Base-by-base conservation (phyloP, 2,329 filamentous ascomycete species). In the Penicillium sp. region DNA sequence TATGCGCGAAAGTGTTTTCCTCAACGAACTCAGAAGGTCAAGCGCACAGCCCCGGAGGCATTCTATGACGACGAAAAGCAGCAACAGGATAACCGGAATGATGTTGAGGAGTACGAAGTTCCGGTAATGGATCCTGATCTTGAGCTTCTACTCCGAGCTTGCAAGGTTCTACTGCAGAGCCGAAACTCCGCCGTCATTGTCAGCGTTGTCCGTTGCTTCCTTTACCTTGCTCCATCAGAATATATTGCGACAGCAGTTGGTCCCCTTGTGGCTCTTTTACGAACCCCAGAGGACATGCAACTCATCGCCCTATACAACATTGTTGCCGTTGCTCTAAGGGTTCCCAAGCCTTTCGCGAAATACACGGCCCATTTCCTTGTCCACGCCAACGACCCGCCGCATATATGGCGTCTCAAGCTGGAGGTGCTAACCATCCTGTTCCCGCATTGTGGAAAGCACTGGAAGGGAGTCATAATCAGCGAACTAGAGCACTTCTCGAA, bases 401-500 rank as follows among this genome's bases (percentile, higher is more conserved):
- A 90, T 21, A 89, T 96, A 21, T 96, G 92, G 90, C 88, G 89
- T 61, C 82, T 97, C 40, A 99, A 99, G 75, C 82, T 99, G 27
- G 95, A 99, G 73, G 80, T 96, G 4, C 80, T 97, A 55, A 93
- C 94, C 0, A 82, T 99, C 60, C 87, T 97, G 64, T 99, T 97
- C 68, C 92, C 93, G 0, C 84, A 96, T 70, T 88, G 88, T 63
- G 86, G 88, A 6, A 73, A 84, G 10, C 87, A 91, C 58, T 80
- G 89, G 58, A 95, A 96, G 74, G 90, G 89, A 56, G 82, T 99
- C 7, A 91, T 97, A 46, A 82, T 99, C 50, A 93, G 90, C 64
- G 94, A 99, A 72, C 82, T 99, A 6, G 93, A 96, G 69, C 93
- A 97, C 76, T 97, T 97, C 74, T 91, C 90, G 0, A 86, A 88